Percentiles rank a stretch among this genome's conserved stretches.
Evolutionary conservation across 1,284 basidiomycete species (phyloP).

Genomic region (Pulveroboletus ridleyi): DNA sequence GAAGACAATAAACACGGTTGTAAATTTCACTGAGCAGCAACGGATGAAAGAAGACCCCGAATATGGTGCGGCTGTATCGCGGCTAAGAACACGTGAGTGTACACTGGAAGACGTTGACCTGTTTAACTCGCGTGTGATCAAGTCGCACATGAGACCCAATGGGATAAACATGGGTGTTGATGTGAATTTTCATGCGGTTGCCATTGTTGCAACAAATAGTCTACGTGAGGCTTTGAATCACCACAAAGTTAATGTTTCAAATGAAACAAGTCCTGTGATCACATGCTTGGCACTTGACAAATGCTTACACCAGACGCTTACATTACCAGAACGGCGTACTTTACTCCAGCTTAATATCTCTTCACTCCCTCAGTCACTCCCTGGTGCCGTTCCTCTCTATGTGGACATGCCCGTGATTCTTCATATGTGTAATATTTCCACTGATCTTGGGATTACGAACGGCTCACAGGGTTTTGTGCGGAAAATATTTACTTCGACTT

Average conservation of each 20-base stretch:
- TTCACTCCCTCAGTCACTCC: background rate
- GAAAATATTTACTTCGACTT: conserved; percentile 11
- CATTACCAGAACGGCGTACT: too few species aligned
- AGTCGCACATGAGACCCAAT: background rate
- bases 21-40: conserved; percentile 37
- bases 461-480: conserved; percentile 32
- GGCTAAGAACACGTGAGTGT: background rate
- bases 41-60: conserved; percentile 36
- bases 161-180: background rate
- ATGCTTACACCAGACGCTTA: too few species aligned
- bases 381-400: conserved; percentile 15
- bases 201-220: background rate
- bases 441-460: conserved; percentile 40
- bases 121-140: background rate
- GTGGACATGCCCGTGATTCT: conserved; percentile 40
- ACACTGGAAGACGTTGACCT: background rate
- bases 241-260: too few species aligned
- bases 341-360: too few species aligned
- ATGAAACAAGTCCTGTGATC: too few species aligned
- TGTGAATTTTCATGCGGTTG: background rate
- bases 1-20: conserved; percentile 33
- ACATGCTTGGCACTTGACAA: too few species aligned
- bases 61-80: conserved; percentile 25
- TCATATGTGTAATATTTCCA: conserved; percentile 32
- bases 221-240: background rate